Evolutionary conservation across 1,284 basidiomycete species (phyloP).

Genomic region (Austroboletus olivaceoglutinosus): DNA sequence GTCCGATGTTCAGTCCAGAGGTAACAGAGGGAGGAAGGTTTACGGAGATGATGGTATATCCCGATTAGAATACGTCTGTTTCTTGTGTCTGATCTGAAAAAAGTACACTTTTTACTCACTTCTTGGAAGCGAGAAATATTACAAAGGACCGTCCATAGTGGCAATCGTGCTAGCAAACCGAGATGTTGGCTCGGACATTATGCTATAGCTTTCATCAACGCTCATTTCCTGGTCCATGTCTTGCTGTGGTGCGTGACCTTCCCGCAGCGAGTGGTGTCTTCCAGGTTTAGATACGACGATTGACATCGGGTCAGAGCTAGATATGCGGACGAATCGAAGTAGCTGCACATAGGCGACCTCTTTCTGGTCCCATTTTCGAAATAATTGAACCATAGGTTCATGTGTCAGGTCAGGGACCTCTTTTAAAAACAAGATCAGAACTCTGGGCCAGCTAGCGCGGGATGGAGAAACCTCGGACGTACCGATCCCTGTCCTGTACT

Average conservation of each 20-base stretch:
- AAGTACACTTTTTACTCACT: slow-evolving; percentile 9
- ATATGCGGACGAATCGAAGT: slow-evolving; percentile 75
- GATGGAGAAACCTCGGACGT: slow-evolving; percentile 28
- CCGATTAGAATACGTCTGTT: slow-evolving; percentile 13
- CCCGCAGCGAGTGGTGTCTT: slow-evolving; percentile 45
- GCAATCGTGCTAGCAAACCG: slow-evolving; percentile 45
- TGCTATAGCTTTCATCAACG: slow-evolving; percentile 27
- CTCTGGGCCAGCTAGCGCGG: too few relatives aligned
- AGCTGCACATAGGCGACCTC: slow-evolving; percentile 73
- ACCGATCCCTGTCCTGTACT: slow-evolving; percentile 86
- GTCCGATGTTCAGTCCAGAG: slow-evolving; percentile 22
- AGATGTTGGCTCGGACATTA: slow-evolving; percentile 34
- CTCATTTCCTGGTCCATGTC: slow-evolving; percentile 33
- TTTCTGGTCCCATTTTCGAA: slow-evolving; percentile 75
- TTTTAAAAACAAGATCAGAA: slow-evolving; percentile 33
- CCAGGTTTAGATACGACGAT: slow-evolving; percentile 57
- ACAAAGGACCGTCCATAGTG: slow-evolving; percentile 40
- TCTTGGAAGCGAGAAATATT: neutral
- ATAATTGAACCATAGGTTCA: slow-evolving; percentile 64
- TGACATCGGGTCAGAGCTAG: slow-evolving; percentile 48
- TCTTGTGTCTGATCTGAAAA: slow-evolving; percentile 18
- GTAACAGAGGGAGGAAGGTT: slow-evolving; percentile 18
- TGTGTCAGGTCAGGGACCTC: slow-evolving; percentile 87
- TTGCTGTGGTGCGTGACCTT: slow-evolving; percentile 5
- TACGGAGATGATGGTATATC: slow-evolving; percentile 26